phyloP scores from a whole-genome alignment of 164 flowering plant genomes.

The Nymphaea colorata region DNA sequence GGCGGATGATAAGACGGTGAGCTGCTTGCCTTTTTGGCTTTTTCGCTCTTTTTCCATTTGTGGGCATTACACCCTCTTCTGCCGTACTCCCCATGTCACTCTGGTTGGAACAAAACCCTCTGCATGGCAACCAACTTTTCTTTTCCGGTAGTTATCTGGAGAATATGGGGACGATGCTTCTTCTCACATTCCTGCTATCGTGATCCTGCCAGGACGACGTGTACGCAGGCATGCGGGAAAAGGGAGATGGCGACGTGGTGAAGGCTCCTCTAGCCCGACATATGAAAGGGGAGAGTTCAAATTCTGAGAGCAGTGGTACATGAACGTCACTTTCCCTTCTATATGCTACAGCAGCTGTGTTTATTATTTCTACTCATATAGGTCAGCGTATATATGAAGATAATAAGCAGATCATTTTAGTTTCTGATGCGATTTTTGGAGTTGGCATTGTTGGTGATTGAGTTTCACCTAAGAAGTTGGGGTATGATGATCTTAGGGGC shows the following conservation, averaged over 20 bases:
- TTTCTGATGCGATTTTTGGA: too few relatives aligned
- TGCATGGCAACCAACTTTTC: neutral
- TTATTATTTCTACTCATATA: too few relatives aligned
- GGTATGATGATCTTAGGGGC: constrained; percentile 3
- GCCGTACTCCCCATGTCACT: neutral
- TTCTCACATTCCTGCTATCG: neutral
- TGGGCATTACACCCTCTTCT: neutral
- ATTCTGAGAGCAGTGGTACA: neutral
- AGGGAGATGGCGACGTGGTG: neutral
- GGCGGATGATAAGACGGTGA: neutral
- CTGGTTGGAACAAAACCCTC: too few relatives aligned
- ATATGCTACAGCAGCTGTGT: too few relatives aligned
- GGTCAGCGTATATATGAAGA: too few relatives aligned
- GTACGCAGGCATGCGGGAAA: neutral
- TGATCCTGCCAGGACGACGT: neutral
- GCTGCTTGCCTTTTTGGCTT: neutral
- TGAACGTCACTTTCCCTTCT: neutral
- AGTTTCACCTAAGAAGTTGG: too few relatives aligned
- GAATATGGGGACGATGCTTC: neutral
- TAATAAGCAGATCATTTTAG: too few relatives aligned
- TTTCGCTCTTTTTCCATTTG: neutral
- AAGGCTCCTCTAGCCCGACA: neutral
- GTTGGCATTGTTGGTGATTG: too few relatives aligned
- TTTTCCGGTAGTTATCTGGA: neutral
- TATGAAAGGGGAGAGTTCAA: neutral